Evolutionary conservation across 2,329 filamentous ascomycete species (phyloP).

Genomic region (Cladophialophora yegresii): DNA sequence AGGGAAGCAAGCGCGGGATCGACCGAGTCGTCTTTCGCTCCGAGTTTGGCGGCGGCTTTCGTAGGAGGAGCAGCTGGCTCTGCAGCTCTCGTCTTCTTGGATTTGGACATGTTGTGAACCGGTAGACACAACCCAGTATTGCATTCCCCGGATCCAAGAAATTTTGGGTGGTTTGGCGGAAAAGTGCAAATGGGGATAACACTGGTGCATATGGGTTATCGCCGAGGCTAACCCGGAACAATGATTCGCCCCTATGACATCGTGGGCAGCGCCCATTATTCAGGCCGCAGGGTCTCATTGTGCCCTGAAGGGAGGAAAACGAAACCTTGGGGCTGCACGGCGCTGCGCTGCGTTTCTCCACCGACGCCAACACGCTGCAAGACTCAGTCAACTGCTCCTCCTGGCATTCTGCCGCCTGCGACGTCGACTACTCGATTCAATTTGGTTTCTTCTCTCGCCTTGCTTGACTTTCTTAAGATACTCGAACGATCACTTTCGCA

Average conservation of each 20-base stretch:
- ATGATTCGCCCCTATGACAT: constrained; percentile 17
- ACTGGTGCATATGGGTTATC: constrained; percentile 14
- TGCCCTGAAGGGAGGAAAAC: not conserved
- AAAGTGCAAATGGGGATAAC: constrained; percentile 25
- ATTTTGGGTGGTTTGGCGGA: constrained; percentile 7
- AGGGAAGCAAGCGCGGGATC: constrained; percentile 70
- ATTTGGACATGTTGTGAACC: constrained; percentile 21
- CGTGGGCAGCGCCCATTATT: constrained; percentile 7
- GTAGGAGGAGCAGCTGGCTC: not conserved
- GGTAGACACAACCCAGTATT: not conserved
- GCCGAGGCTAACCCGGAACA: constrained; percentile 10
- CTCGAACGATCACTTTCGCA: not conserved
- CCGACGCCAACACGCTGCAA: constrained; percentile 26
- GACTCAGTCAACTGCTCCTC: constrained; percentile 9
- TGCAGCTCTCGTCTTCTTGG: constrained; percentile 11
- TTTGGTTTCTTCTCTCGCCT: not conserved
- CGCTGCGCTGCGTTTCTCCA: constrained; percentile 22
- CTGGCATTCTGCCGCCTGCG: constrained; percentile 1
- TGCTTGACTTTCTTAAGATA: not conserved
- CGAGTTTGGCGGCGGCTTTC: constrained; percentile 1
- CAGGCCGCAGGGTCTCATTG: constrained; percentile 13
- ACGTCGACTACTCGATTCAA: constrained; percentile 5
- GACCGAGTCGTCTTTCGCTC: constrained; percentile 49
- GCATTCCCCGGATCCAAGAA: constrained; percentile 11
- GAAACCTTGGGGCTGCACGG: constrained; percentile 10